These are phyloP conservation scores for Oryza brachyantha DNA, from an alignment of 176 grass and related monocot species.

Conservation along the genomic window DNA sequence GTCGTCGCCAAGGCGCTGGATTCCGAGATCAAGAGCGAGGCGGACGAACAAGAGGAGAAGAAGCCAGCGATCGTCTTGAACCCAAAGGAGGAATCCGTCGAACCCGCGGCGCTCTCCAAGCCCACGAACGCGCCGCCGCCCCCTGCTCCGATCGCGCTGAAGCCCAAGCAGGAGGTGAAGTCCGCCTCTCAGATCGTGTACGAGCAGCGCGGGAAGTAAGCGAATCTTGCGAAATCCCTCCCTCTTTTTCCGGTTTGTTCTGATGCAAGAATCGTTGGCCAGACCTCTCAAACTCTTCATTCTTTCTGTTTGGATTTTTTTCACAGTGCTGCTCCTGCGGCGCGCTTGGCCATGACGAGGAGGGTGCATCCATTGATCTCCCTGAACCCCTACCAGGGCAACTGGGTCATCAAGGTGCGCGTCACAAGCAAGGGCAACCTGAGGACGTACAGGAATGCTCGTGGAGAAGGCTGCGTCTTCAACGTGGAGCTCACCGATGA, in stretches of 20 bases:
- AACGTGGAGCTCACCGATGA: conserved; percentile 93
- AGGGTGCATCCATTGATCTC: conserved; percentile 84
- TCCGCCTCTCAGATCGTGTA: conserved; percentile 82
- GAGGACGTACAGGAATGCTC: conserved; percentile 77
- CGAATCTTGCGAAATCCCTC: background rate
- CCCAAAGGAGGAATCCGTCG: conserved; percentile 27
- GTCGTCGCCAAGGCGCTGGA: conserved; percentile 51
- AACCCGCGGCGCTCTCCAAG: background rate
- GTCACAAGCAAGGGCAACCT: conserved; percentile 91
- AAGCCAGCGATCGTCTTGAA: conserved; percentile 11
- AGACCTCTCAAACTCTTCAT: background rate
- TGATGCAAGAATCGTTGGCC: background rate
- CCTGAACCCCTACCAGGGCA: conserved; percentile 93
- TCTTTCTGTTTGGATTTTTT: background rate
- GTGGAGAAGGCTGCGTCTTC: conserved; percentile 91
- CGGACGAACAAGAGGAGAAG: conserved; percentile 47
- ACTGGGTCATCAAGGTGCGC: conserved; percentile 96
- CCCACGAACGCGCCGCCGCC: background rate
- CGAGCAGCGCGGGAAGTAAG: conserved; percentile 87
- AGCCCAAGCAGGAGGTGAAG: conserved; percentile 68
- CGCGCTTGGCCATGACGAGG: conserved; percentile 78
- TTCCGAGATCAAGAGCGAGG: conserved; percentile 63
- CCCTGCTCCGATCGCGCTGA: conserved; percentile 26
- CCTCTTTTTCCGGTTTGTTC: background rate
- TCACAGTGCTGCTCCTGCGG: conserved; percentile 86